A percentile compares a stretch with the other conserved stretches of the same genome.
phyloP scores from a whole-genome alignment of 2,329 filamentous ascomycete species.

The Fusarium coffeatum region DNA sequence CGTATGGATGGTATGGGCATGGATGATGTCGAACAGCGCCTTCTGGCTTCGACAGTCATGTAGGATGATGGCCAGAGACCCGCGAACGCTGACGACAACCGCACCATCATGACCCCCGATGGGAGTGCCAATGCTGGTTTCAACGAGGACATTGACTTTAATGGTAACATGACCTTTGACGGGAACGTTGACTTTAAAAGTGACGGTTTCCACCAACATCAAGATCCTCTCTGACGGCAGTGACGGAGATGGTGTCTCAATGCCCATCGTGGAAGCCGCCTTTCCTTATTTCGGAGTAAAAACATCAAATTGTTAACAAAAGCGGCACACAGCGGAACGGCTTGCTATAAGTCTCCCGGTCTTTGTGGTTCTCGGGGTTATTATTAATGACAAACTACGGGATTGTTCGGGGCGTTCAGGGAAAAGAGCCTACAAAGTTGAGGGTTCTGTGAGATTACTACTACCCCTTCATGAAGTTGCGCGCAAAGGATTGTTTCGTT shows the following conservation, averaged over 20 bases:
- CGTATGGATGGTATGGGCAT: conserved; percentile 58
- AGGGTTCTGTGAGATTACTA: conserved; percentile 42
- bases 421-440: conserved; percentile 46
- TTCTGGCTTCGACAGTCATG: conserved; percentile 59
- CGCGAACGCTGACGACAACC: conserved; percentile 32
- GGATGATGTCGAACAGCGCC: conserved; percentile 59
- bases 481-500: conserved; percentile 40
- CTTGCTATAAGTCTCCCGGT: conserved; percentile 32
- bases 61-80: conserved; percentile 47
- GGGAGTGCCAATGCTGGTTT: conserved; percentile 8
- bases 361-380: conserved; percentile 38
- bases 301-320: conserved; percentile 15
- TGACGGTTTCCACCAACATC: background rate
- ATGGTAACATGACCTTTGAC: conserved; percentile 4
- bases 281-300: background rate
- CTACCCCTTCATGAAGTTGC: conserved; percentile 44
- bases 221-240: background rate
- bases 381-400: conserved; percentile 46
- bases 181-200: background rate
- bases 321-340: conserved; percentile 26
- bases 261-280: background rate
- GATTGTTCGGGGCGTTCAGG: conserved; percentile 46
- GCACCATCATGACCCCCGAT: conserved; percentile 4
- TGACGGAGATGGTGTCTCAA: background rate
- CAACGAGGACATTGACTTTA: conserved; percentile 1